Percentiles rank a stretch among this genome's conserved stretches.
These are phyloP conservation scores for Camellia oleifera DNA, from an alignment of 179 eudicot genomes.

Conservation along the genomic window DNA sequence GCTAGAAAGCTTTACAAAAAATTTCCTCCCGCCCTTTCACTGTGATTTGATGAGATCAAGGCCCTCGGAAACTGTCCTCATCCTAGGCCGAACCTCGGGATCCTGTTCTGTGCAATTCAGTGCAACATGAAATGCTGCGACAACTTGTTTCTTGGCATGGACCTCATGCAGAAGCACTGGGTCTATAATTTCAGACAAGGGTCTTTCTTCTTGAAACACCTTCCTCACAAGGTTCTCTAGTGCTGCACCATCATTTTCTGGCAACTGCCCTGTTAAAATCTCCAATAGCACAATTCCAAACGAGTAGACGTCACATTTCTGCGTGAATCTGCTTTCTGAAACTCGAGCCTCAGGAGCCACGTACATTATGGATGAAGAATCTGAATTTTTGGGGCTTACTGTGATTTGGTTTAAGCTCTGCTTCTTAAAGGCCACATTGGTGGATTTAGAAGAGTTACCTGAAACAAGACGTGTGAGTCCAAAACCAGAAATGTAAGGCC, in stretches of 20 bases:
- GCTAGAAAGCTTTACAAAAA: background rate
- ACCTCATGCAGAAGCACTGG: slow-evolving; percentile 73
- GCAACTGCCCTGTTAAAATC: slow-evolving; percentile 54
- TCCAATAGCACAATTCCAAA: slow-evolving; percentile 81
- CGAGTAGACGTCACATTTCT: slow-evolving; percentile 76
- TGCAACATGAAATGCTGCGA: slow-evolving; percentile 73
- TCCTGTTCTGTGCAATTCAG: slow-evolving; percentile 70
- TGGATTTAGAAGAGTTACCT: slow-evolving; percentile 31
- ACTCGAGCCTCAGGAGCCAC: slow-evolving; percentile 61
- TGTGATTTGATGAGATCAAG: slow-evolving; percentile 59
- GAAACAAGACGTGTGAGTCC: slow-evolving; percentile 64
- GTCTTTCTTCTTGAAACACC: slow-evolving; percentile 64
- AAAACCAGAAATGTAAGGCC: slow-evolving; percentile 67
- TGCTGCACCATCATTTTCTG: slow-evolving; percentile 44
- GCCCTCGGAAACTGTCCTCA: slow-evolving; percentile 60
- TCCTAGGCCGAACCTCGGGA: slow-evolving; percentile 78
- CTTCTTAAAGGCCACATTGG: slow-evolving; percentile 26
- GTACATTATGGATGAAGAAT: slow-evolving; percentile 40
- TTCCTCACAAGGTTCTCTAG: slow-evolving; percentile 62
- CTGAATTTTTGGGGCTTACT: slow-evolving; percentile 29
- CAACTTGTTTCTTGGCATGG: slow-evolving; percentile 75
- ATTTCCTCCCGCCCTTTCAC: slow-evolving; percentile 15
- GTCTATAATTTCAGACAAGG: slow-evolving; percentile 78
- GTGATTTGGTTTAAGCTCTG: slow-evolving; percentile 36
- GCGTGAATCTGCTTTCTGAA: slow-evolving; percentile 42